Conservation (phyloP, 192 early-diverging fungal genomes). For the Coemansia sp. region DNA sequence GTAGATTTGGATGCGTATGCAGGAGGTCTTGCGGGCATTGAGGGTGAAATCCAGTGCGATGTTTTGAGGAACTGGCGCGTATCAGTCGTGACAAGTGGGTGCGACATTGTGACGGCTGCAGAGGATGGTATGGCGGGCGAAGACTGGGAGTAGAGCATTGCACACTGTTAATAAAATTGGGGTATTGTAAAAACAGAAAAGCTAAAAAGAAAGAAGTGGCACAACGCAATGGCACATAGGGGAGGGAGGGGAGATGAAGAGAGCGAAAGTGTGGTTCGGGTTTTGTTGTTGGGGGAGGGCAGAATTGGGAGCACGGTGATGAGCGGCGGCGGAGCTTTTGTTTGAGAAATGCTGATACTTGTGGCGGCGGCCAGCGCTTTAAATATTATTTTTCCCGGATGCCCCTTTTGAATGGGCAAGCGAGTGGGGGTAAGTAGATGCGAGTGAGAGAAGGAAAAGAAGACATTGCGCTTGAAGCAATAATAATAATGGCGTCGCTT, state of each 20-base stretch:
- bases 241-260: neutral
- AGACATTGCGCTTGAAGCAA: constrained; percentile 1
- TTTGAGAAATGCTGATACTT: neutral
- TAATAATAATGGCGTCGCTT: too few relatives aligned
- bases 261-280: neutral
- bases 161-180: neutral
- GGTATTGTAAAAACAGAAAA: neutral
- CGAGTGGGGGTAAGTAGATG: too few relatives aligned
- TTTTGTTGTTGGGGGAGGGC: constrained; percentile 3
- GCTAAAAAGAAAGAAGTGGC: constrained; percentile 8
- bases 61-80: neutral
- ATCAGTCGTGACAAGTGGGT: neutral
- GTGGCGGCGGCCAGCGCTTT: neutral
- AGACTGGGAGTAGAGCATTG: constrained; percentile 7
- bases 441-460: neutral
- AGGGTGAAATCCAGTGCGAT: constrained; percentile 4
- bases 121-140: neutral
- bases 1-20: neutral
- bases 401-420: too few relatives aligned
- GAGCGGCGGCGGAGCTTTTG: neutral
- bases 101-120: neutral
- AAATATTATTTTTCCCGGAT: neutral
- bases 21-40: constrained; percentile 1
- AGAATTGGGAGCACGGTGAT: constrained; percentile 2
- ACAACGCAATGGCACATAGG: neutral